These are phyloP conservation scores for Quillaja saponaria DNA, from an alignment of 306 rosid species.

Conservation along the genomic window DNA sequence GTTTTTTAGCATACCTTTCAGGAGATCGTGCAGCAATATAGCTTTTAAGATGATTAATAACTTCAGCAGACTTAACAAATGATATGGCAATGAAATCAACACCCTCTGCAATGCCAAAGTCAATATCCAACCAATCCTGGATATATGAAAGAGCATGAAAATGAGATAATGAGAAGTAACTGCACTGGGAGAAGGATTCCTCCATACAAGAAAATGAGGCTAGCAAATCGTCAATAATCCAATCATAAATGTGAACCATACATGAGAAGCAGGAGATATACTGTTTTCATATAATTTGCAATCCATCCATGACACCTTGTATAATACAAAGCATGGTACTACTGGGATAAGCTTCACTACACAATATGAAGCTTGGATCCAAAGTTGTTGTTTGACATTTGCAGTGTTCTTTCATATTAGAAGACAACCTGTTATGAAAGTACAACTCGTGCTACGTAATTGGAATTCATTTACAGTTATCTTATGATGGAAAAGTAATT, in stretches of 20 bases:
- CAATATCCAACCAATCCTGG: conserved; percentile 99
- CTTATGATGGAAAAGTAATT: not conserved
- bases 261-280: not conserved
- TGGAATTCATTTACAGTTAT: not conserved
- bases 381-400: not conserved
- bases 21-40: conserved; percentile 91
- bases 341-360: not conserved
- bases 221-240: conserved; percentile 3
- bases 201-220: conserved; percentile 14
- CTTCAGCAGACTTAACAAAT: conserved; percentile 98
- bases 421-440: not conserved
- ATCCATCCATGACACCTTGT: not conserved
- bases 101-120: conserved; percentile 93
- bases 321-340: not conserved
- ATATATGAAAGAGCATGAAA: conserved; percentile 21
- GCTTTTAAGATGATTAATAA: conserved; percentile 95
- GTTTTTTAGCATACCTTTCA: conserved; percentile 49
- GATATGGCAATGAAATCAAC: conserved; percentile 96
- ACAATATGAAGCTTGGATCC: not conserved
- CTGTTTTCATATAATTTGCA: not conserved
- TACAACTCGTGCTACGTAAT: not conserved
- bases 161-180: conserved; percentile 36
- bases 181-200: conserved; percentile 8
- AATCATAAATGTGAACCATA: conserved; percentile 16
- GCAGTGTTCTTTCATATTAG: not conserved